These are phyloP conservation scores for Nicotiana noctiflora DNA, from an alignment of 257 asterid genomes.

Conservation along the genomic window DNA sequence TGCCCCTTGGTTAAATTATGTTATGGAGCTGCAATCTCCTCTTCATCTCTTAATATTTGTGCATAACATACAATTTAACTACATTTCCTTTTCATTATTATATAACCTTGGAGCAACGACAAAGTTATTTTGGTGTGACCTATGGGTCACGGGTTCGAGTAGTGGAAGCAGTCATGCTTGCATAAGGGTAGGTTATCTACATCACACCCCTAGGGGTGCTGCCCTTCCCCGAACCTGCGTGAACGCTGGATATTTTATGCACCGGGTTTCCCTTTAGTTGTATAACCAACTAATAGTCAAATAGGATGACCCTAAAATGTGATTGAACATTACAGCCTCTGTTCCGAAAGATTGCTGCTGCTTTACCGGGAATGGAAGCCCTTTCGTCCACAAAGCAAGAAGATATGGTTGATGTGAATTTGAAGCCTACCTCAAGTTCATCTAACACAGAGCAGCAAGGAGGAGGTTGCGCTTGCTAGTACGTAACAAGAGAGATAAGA, in stretches of 20 bases:
- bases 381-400: constrained; percentile 43
- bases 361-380: constrained; percentile 50
- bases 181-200: too few relatives aligned
- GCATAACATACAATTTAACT: neutral
- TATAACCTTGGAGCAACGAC: too few relatives aligned
- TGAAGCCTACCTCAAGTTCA: too few relatives aligned
- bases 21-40: neutral
- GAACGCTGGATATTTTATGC: too few relatives aligned
- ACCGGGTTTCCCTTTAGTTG: neutral
- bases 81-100: neutral
- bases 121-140: too few relatives aligned
- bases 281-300: neutral
- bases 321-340: constrained; percentile 32
- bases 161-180: too few relatives aligned
- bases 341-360: constrained; percentile 56
- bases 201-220: too few relatives aligned
- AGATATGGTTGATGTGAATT: constrained; percentile 51
- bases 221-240: too few relatives aligned
- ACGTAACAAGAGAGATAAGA: constrained; percentile 3
- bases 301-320: neutral
- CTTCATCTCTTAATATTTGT: neutral
- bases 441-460: constrained; percentile 34
- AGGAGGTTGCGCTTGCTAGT: constrained; percentile 49
- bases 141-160: too few relatives aligned
- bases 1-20: neutral